Evolutionary conservation across 192 early-diverging fungal species (phyloP).

Genomic region (Backusella psychrophila): DNA sequence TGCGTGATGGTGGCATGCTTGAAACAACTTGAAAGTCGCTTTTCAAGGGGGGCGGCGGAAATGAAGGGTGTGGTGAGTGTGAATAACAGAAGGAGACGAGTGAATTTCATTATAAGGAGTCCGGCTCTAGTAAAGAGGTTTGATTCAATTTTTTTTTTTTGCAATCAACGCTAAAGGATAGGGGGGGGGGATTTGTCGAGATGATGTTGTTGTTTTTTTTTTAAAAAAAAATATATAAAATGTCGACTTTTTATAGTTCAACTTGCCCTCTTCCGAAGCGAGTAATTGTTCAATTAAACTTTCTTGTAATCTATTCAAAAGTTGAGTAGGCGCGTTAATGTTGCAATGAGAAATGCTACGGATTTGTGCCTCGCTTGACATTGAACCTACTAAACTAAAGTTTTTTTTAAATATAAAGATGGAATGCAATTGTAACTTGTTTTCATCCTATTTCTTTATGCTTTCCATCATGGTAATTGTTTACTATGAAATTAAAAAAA

Average conservation of each 20-base stretch:
- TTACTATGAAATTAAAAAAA: neutral
- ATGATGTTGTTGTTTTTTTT: too few relatives aligned
- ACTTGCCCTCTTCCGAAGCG: neutral
- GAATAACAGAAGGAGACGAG: neutral
- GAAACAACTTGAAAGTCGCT: constrained; percentile 11
- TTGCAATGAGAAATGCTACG: neutral
- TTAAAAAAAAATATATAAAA: neutral
- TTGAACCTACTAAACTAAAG: neutral
- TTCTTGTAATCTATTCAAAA: neutral
- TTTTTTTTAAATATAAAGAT: too few relatives aligned
- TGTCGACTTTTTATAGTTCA: neutral
- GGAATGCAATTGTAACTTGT: too few relatives aligned
- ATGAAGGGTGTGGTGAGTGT: neutral
- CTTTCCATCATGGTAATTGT: neutral
- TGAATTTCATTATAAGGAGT: neutral
- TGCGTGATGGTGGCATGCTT: constrained; percentile 24
- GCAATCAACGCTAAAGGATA: constrained; percentile 1
- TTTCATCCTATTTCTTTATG: too few relatives aligned
- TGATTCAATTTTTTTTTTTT: neutral
- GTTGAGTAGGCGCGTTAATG: neutral
- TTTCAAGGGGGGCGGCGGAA: constrained; percentile 9
- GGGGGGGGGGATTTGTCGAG: neutral
- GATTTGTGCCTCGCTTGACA: neutral
- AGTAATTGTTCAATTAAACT: neutral
- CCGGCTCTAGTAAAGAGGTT: neutral